Percentiles rank a stretch among this genome's conserved stretches.
phyloP scores from a whole-genome alignment of 805 yeast species.

The Teunomyces cretensis region DNA sequence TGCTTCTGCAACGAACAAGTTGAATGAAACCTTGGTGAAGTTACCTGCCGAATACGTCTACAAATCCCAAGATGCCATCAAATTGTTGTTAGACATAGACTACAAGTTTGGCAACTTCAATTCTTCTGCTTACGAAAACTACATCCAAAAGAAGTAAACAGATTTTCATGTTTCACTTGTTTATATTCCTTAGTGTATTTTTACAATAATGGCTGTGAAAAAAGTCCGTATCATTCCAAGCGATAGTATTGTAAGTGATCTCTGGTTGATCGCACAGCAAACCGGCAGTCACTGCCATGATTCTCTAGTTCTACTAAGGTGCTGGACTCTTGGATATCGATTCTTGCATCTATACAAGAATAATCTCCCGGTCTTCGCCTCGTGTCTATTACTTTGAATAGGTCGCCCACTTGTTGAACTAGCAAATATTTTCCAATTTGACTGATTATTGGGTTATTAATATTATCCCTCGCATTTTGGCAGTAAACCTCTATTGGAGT shows the following conservation, averaged over 20 bases:
- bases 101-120: constrained; percentile 60
- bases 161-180: neutral
- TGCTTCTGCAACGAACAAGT: constrained; percentile 14
- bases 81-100: constrained; percentile 61
- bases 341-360: neutral
- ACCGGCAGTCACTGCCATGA: neutral
- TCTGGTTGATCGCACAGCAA: neutral
- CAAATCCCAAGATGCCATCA: constrained; percentile 60
- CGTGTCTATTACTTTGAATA: neutral
- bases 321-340: neutral
- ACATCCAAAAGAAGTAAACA: constrained; percentile 19
- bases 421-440: neutral
- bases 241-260: constrained; percentile 1
- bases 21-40: constrained; percentile 40
- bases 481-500: neutral
- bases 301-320: neutral
- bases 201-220: neutral
- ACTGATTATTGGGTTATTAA: neutral
- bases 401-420: neutral
- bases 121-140: constrained; percentile 45
- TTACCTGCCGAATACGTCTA: constrained; percentile 48
- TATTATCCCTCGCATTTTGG: neutral
- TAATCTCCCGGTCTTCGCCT: neutral
- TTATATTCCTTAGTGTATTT: neutral
- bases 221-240: neutral